These are phyloP conservation scores for Phytopythium montanum DNA, from an alignment of 352 stramenopile genomes.

Conservation along the genomic window DNA sequence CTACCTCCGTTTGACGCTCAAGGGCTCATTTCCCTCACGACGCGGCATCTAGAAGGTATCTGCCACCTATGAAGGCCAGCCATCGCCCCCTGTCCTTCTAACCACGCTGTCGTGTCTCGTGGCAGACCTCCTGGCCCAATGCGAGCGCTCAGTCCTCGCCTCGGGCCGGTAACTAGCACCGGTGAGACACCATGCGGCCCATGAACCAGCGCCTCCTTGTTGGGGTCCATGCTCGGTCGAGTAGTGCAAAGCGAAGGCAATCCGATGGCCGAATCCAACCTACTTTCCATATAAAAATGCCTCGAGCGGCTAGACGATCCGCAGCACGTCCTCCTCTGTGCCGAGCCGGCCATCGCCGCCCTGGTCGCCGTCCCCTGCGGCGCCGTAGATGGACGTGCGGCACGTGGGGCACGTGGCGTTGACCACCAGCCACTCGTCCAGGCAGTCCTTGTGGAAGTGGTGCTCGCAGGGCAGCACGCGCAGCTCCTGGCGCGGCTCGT, in stretches of 20 bases:
- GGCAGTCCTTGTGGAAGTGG: constrained; percentile 92
- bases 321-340: constrained; percentile 60
- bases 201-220: neutral
- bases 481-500: constrained; percentile 85
- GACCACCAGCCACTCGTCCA: constrained; percentile 87
- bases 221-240: no score
- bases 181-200: no score
- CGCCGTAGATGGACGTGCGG: constrained; percentile 75
- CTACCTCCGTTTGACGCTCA: neutral
- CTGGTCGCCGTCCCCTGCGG: constrained; percentile 11
- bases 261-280: neutral
- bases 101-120: neutral
- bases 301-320: constrained; percentile 31
- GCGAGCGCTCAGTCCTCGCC: constrained; percentile 11
- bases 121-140: constrained; percentile 22
- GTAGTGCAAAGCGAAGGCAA: neutral
- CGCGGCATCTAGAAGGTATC: neutral
- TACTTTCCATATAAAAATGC: constrained; percentile 6
- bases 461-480: constrained; percentile 95
- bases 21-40: neutral
- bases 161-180: neutral
- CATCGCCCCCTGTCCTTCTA: neutral
- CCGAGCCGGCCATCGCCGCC: constrained; percentile 17
- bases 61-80: neutral
- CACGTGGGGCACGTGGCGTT: constrained; percentile 88